Conservation (phyloP, 345 rosid species). For the Euphorbia pulcherrima region DNA sequence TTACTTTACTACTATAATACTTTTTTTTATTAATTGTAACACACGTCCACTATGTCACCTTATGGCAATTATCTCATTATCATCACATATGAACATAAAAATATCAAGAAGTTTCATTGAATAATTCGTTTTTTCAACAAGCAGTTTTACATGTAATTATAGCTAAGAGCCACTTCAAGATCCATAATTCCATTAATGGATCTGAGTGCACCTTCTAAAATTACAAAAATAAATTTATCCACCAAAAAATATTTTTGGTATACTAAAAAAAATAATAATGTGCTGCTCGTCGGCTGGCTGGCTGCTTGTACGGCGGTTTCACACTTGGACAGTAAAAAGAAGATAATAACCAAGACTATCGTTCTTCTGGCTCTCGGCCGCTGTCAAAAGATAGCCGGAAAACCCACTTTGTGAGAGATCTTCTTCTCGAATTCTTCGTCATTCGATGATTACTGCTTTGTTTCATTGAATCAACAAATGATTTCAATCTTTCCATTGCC, state of each 20-base stretch:
- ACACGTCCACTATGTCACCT: not conserved
- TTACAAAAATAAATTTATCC: slow-evolving; percentile 1
- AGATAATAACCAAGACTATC: slow-evolving; percentile 41
- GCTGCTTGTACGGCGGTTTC: too few relatives aligned
- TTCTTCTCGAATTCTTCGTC: slow-evolving; percentile 47
- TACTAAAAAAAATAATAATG: not conserved
- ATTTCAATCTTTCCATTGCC: slow-evolving; percentile 56
- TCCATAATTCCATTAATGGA: slow-evolving; percentile 15
- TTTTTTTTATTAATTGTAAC: not conserved
- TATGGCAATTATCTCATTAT: too few relatives aligned
- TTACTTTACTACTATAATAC: slow-evolving; percentile 9
- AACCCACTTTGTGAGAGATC: slow-evolving; percentile 56
- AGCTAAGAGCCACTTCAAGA: slow-evolving; percentile 17
- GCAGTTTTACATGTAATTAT: not conserved
- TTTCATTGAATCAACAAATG: slow-evolving; percentile 42
- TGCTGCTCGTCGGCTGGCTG: not conserved
- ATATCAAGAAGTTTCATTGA: not conserved
- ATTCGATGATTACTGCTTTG: slow-evolving; percentile 40
- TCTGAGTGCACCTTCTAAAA: slow-evolving; percentile 12
- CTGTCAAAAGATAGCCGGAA: slow-evolving; percentile 63
- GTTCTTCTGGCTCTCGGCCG: slow-evolving; percentile 54
- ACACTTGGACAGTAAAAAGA: not conserved
- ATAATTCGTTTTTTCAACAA: not conserved
- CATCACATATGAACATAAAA: too few relatives aligned
- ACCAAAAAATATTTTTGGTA: slow-evolving; percentile 18